Evolutionary conservation across 1,284 basidiomycete genomes (phyloP), one percentile per base, ranked within the genome.

Genomic region (Golubevia pallescens): DNA sequence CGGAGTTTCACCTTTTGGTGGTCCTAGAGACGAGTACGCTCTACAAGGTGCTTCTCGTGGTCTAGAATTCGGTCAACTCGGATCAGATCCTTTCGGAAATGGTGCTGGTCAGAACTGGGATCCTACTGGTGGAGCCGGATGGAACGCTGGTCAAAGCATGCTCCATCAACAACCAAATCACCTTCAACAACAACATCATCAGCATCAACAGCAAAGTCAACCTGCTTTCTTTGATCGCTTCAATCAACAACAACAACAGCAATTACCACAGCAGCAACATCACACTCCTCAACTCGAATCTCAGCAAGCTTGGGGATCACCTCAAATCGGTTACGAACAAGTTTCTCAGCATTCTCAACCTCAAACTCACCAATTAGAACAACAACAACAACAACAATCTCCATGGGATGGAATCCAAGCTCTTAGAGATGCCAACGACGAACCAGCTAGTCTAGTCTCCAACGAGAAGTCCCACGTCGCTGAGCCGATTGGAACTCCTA

Each of bases 401-500:
- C 42, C 42, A 13, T 48, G 42, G 42, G 42, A 48, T 48, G 42
- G 42, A 16, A 48, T 48, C 16, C 42, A 48, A 48, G 42, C 42
- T 48, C 42, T 48, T 10, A 48, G 16, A 16, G 42, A 48, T 48
- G 42, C 42, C 16, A 48, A 48, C 16, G 16, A 48, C 16, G 42
- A 48, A 48, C 8, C 42, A 13, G 8, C 42, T 13, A 48, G 42
- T 16, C 13, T 48, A 10, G 42, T 16, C 16, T 13, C 42, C 16
- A 48, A 16, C 16, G 42, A 48, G 42, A 48, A 48, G 16, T 48
- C 42, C 16, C 42, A 48, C 16, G 42, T 48, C 42, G 10, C 42
- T 19, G 70, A 67, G 19, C 73, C 73, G 1, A 74, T 74, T 28
- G 73, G 73, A 32, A 74, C 73, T n/a, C 73, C 70, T 38, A 60